Evolutionary conservation across 257 asterid genomes (phyloP).

Genomic region (Ilex aquifolium): DNA sequence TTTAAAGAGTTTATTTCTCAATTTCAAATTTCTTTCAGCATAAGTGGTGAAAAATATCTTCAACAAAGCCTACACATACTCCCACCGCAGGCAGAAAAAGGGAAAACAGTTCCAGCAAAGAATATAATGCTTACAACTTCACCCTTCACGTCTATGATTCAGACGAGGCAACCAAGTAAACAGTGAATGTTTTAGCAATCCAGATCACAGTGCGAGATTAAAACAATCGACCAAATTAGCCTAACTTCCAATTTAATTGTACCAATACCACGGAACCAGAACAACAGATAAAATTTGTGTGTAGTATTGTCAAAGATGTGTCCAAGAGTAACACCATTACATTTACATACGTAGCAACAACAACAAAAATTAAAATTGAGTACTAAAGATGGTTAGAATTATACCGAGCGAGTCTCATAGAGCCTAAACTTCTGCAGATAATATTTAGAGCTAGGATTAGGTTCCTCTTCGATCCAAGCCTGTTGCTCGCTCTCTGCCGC

Average conservation of each 20-base stretch:
- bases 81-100: too few species aligned
- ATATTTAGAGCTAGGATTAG: constrained; percentile 19
- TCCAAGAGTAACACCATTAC: neutral
- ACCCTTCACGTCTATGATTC: too few species aligned
- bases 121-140: too few species aligned
- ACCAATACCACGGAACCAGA: neutral
- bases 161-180: too few species aligned
- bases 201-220: too few species aligned
- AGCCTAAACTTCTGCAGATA: constrained; percentile 72
- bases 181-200: too few species aligned
- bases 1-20: too few species aligned
- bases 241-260: neutral
- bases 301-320: neutral
- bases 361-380: neutral
- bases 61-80: too few species aligned
- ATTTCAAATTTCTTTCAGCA: too few species aligned
- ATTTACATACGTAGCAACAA: neutral
- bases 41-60: too few species aligned
- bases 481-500: constrained; percentile 29
- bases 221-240: neutral
- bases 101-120: too few species aligned
- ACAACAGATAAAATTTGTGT: neutral
- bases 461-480: constrained; percentile 21
- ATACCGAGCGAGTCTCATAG: constrained; percentile 88
- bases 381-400: neutral